Evolutionary conservation across 176 grass and related monocot genomes (phyloP), one percentile per base, ranked within the genome.

Genomic region (Carex parvula): DNA sequence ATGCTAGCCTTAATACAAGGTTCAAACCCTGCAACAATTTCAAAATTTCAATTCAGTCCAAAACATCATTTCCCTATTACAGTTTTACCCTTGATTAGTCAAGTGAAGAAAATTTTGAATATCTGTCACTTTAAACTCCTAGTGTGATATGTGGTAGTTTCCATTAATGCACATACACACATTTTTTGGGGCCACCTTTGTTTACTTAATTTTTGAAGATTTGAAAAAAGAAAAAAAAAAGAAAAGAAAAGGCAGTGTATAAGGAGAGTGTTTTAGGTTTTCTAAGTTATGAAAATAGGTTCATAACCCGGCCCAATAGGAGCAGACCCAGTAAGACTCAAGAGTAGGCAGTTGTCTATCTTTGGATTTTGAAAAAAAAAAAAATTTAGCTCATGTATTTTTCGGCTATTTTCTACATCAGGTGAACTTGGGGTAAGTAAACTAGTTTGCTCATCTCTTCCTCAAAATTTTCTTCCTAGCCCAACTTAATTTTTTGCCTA

Each of bases 1-100:
- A 99, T 83, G 93, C 96, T 85, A 99, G 90, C 81, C 93, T 93
- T 61, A 99, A 87, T 54, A 99, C 64, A 87, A 99, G 84, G 81
- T 99, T 99, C 81, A 99, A 80, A 84, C 88, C 93, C 96, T 95
- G 88, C 29, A 86, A 88, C 89, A 93, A 58, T 32, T 59, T 8
- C 78, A 41, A 29, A 72, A 37, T 26, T 83, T 78, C 70, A 52
- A 82, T 62, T 91, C 68, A 93, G 91, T 89, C 20, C 26, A 85
- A 39, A 39, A 75, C 6, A 44, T 75, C 4, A 53, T 75, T 53
- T 15, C 4, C 3, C 48, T 14, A 12, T 39, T 80, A 85, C 72
- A 61, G 72, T 46, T 26, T 14, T 88, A 86, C 86, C 63, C 57
- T 33, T 84, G 12, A 29, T 12, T 69, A 48, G 8, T 48, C 26